Percentiles rank a stretch among this genome's conserved stretches.
Conservation (phyloP, 2,329 filamentous ascomycete genomes). For the Chrysoporthe puriensis region DNA sequence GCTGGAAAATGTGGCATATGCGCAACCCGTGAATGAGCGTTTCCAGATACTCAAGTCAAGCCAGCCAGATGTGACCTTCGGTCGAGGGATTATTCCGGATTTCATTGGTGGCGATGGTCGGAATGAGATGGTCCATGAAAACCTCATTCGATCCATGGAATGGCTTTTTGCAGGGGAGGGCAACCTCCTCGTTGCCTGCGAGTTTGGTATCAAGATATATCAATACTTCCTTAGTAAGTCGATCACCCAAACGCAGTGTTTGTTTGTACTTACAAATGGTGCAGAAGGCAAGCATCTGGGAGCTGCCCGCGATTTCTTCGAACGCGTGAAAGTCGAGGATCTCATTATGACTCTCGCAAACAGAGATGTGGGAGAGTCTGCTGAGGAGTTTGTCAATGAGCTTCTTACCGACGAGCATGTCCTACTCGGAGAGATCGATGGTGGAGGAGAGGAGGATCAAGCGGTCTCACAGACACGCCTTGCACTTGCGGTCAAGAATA, state of each 20-base stretch:
- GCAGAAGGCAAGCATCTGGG: slow-evolving; percentile 55
- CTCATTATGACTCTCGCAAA: slow-evolving; percentile 49
- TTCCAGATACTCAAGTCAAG: slow-evolving; percentile 57
- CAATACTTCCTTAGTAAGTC: slow-evolving; percentile 81
- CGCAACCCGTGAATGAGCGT: slow-evolving; percentile 41
- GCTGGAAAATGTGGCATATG: slow-evolving; percentile 43
- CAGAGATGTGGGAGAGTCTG: slow-evolving; percentile 43
- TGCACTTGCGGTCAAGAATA: slow-evolving; percentile 43
- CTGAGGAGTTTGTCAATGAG: slow-evolving; percentile 47
- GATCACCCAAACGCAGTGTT: slow-evolving; percentile 14
- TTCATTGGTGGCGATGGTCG: slow-evolving; percentile 69
- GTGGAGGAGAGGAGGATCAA: slow-evolving; percentile 38
- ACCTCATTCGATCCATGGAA: slow-evolving; percentile 77
- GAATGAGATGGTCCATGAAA: slow-evolving; percentile 42
- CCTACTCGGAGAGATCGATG: slow-evolving; percentile 30
- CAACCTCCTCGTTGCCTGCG: slow-evolving; percentile 39
- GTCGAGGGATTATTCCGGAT: slow-evolving; percentile 68
- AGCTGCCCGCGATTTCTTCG: slow-evolving; percentile 57
- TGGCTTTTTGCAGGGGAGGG: slow-evolving; percentile 79
- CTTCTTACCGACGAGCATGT: slow-evolving; percentile 36
- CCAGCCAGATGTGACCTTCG: slow-evolving; percentile 57
- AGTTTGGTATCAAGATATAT: slow-evolving; percentile 70
- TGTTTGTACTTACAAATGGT: slow-evolving; percentile 31
- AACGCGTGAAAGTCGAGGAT: slow-evolving; percentile 53
- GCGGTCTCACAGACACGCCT: slow-evolving; percentile 54